Evolutionary conservation across 2,329 filamentous ascomycete genomes (phyloP).

Genomic region (Venturia oleaginea): DNA sequence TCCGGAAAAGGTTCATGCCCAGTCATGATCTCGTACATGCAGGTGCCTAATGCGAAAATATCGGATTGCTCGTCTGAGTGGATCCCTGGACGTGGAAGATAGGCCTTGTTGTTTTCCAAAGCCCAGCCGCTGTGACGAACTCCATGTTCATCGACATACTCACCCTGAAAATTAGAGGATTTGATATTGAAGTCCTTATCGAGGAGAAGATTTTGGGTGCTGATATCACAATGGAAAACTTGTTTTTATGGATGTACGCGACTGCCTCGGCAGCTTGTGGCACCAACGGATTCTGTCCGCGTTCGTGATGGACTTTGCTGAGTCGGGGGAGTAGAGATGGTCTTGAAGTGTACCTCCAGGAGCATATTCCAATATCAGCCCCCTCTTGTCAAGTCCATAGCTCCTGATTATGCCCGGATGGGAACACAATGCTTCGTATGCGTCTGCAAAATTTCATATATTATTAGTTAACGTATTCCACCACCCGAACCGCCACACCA

Average conservation of each 20-base stretch:
- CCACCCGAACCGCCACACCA: no score
- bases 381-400: neutral
- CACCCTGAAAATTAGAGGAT: conserved; percentile 31
- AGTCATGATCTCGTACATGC: conserved; percentile 29
- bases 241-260: conserved; percentile 27
- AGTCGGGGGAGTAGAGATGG: neutral
- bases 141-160: conserved; percentile 21
- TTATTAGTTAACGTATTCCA: no score
- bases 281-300: conserved; percentile 13
- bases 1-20: conserved; percentile 25
- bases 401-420: neutral
- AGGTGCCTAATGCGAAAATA: conserved; percentile 29
- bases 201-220: conserved; percentile 32
- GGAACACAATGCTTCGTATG: neutral
- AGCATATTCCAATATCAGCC: neutral
- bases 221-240: conserved; percentile 34
- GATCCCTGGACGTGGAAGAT: conserved; percentile 16
- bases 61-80: conserved; percentile 23
- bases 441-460: no score
- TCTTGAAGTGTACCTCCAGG: neutral
- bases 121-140: conserved; percentile 19
- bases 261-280: conserved; percentile 23
- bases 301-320: neutral
- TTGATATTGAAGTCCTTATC: conserved; percentile 28
- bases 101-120: conserved; percentile 20